These are phyloP conservation scores for Symbiodinium pilosum DNA, from an alignment of 73 alveolate genomes.

Conservation along the genomic window DNA sequence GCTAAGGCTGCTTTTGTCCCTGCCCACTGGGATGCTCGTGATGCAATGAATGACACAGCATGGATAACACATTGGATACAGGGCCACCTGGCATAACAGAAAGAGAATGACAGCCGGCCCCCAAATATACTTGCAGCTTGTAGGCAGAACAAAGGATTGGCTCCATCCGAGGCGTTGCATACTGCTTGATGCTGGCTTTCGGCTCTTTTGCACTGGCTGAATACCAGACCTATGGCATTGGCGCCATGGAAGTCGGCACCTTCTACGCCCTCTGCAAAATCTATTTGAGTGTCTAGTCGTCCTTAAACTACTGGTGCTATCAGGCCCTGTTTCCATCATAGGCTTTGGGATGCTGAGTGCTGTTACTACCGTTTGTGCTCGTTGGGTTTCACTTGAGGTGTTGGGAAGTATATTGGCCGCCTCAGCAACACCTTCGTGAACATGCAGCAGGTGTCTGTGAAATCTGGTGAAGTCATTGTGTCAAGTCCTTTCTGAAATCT, in stretches of 20 bases:
- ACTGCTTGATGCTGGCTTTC: constrained; percentile 51
- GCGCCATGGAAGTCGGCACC: constrained; percentile 71
- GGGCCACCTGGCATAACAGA: background rate
- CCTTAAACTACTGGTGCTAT: too few relatives aligned
- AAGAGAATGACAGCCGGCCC: background rate
- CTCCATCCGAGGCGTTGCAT: constrained; percentile 29
- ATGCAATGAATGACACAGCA: constrained; percentile 77
- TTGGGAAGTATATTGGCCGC: constrained; percentile 65
- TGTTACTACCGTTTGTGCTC: too few relatives aligned
- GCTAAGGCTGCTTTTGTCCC: constrained; percentile 20
- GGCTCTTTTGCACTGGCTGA: constrained; percentile 84
- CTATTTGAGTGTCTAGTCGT: constrained; percentile 41
- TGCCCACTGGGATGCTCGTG: constrained; percentile 71
- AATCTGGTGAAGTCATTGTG: background rate
- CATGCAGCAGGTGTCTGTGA: constrained; percentile 39
- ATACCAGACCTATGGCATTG: constrained; percentile 50
- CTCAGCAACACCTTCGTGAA: constrained; percentile 38
- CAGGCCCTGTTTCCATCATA: too few relatives aligned
- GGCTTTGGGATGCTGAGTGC: too few relatives aligned
- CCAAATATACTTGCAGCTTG: background rate
- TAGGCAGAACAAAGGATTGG: background rate
- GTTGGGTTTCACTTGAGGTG: constrained; percentile 33
- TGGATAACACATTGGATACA: constrained; percentile 88
- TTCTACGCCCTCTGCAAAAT: constrained; percentile 74
- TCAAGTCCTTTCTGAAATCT: background rate